Percentiles rank a stretch among this genome's conserved stretches.
These are phyloP conservation scores for Omphalea diandra DNA, from an alignment of 441 rosid genomes.

Conservation along the genomic window DNA sequence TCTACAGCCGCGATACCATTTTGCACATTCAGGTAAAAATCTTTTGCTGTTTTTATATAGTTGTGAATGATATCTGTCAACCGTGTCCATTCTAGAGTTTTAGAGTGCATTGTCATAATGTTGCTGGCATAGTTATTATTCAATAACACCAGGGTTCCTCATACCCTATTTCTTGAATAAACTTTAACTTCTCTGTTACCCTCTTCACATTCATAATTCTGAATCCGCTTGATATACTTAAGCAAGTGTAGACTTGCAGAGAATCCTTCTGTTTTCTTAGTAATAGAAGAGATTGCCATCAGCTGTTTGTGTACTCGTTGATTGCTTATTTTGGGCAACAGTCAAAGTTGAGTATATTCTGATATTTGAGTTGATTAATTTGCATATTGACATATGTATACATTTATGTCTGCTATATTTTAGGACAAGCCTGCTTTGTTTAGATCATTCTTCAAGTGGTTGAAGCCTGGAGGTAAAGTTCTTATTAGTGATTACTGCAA, in stretches of 20 bases:
- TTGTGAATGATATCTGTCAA: neutral
- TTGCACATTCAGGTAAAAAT: constrained; percentile 75
- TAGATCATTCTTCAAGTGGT: constrained; percentile 87
- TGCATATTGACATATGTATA: neutral
- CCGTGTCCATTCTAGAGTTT: neutral
- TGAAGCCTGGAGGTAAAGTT: constrained; percentile 95
- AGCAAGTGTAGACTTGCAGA: too few species aligned
- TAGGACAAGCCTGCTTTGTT: constrained; percentile 95
- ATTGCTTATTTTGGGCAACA: neutral
- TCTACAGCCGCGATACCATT: constrained; percentile 95
- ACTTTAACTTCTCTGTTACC: neutral
- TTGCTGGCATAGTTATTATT: neutral
- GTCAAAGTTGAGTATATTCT: neutral
- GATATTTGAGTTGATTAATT: neutral
- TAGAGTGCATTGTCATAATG: neutral
- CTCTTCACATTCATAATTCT: neutral
- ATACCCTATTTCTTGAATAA: too few species aligned
- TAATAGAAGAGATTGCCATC: neutral
- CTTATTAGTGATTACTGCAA: constrained; percentile 94
- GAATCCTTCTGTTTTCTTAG: neutral
- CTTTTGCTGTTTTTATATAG: neutral
- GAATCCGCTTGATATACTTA: neutral
- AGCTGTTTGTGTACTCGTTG: neutral
- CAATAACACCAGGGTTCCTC: neutral
- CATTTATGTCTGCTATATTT: constrained; percentile 1